These are phyloP conservation scores for Bipolaris gigantea DNA, from an alignment of 2,329 filamentous ascomycete species.

Conservation along the genomic window DNA sequence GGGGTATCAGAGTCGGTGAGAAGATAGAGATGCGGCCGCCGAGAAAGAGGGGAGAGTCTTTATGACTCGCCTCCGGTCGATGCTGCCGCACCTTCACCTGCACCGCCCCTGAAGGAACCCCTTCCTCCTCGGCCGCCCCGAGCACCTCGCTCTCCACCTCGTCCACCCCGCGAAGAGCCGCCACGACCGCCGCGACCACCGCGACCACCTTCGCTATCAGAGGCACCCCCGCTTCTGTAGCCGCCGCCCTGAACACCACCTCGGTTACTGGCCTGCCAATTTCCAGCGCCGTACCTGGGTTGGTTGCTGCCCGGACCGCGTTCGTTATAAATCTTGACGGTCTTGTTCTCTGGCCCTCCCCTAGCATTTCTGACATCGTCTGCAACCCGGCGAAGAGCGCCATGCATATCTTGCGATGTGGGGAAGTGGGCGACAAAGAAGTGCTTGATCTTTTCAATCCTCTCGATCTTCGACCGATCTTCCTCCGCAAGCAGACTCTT, in stretches of 20 bases:
- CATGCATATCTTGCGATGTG: slow-evolving; percentile 76
- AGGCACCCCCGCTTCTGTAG: slow-evolving; percentile 81
- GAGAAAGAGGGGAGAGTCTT: slow-evolving; percentile 7
- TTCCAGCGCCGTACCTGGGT: slow-evolving; percentile 55
- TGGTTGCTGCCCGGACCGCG: slow-evolving; percentile 51
- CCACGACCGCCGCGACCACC: slow-evolving; percentile 58
- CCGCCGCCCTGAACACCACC: slow-evolving; percentile 68
- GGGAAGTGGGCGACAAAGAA: slow-evolving; percentile 89
- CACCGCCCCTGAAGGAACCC: slow-evolving; percentile 38
- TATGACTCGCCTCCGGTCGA: slow-evolving; percentile 46
- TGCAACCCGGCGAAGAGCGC: slow-evolving; percentile 72
- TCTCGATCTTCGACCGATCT: slow-evolving; percentile 76
- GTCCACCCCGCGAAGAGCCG: slow-evolving; percentile 52
- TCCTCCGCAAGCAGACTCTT: slow-evolving; percentile 81
- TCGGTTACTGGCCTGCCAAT: slow-evolving; percentile 65
- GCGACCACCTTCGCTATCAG: slow-evolving; percentile 71
- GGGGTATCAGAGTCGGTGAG: slow-evolving; percentile 38
- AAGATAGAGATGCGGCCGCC: slow-evolving; percentile 13
- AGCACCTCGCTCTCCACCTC: slow-evolving; percentile 49
- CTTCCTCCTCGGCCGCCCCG: slow-evolving; percentile 48
- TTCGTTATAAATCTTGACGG: slow-evolving; percentile 82
- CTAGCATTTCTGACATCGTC: slow-evolving; percentile 74
- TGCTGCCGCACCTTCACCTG: slow-evolving; percentile 41
- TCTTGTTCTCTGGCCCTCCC: slow-evolving; percentile 74
- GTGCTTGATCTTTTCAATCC: slow-evolving; percentile 69